Evolutionary conservation across 2,329 filamentous ascomycete genomes (phyloP), one percentile per base, ranked within the genome.

Genomic region (Ilyonectria robusta): DNA sequence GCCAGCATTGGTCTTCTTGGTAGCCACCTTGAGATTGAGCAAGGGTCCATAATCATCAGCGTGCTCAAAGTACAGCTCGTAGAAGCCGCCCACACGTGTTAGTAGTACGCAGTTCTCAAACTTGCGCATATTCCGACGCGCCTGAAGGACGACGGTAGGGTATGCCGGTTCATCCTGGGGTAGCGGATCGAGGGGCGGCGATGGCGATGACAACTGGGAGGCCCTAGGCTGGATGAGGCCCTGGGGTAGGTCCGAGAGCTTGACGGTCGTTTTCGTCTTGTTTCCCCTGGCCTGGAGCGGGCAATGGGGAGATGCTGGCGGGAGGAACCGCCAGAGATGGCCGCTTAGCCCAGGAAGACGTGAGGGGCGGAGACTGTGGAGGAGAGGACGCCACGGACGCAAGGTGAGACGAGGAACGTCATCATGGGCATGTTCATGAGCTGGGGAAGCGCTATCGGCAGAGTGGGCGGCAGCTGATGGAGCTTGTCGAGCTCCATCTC

Each of bases 51-150:
- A 93, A 77, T 97, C 91, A 65, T 97, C 93, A 11, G 97, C 96
- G 79, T 99, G 95, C 75, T 97, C 93, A 80, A 98, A 97, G 82
- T 99, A 99, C 65, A 99, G 84, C 88, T 99, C 96, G 81, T 98
- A 99, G 82, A 99, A 99, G 67, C 95, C 92, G 62, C 96, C 96
- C 31, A 99, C 94, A 63, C 95, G 90, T 4, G 96, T 99, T 66
- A 99, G 83, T 8, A 99, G 81, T 44, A 99, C 93, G 81, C 95
- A 98, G 75, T 97, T 94, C 75, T 91, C 89, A 82, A 97, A 98
- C 76, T 92, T 94, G 72, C 90, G 87, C 92, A 98, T 97, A 81
- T 97, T 97, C 72, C 91, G 93, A 63, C 90, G 89, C 31, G 94
- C 95, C 79, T 97, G 94, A 77, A 94, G 89, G 65, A 98, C 84